Base-by-base conservation (phyloP, 2,329 filamentous ascomycete genomes). In the Penicillium thymicola region DNA sequence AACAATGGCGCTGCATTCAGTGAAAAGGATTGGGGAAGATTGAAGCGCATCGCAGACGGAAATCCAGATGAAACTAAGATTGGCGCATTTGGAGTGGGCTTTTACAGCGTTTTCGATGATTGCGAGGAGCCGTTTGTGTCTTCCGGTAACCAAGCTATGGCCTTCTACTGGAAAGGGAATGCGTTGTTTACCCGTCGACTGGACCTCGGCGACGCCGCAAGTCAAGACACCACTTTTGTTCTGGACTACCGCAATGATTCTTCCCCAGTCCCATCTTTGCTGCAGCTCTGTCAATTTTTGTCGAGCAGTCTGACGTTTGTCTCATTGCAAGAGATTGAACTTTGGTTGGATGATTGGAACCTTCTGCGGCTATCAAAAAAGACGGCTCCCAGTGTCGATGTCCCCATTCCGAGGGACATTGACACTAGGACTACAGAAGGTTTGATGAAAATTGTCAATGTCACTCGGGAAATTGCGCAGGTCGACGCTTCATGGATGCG, bases 91-190 rank as follows among this genome's bases (percentile, higher is more conserved):
- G 94, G 94, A 64, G 94, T 99, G 32, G 94, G 94, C 2, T 99
- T 99, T 78, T 99, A 99, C 81, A 96, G 90, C 72, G 93, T 97
- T 38, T 99, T 99, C 72, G 90, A 94, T 59, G 94, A 99, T 72
- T 99, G 93, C 72, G 95, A 99, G 75, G 92, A 97, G 66, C 94
- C 94, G 0, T 97, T 99, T 70, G 89, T 99, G 62, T 94, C 91
- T 64, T 97, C 93, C 0, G 94, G 94, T 0, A 85, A 83, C 60
- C 88, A 96, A 75, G 92, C 92, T 37, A 97, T 99, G 90, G 93
- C 93, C 0, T 99, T 99, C 70, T 99, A 97, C 78, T 99, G 94
- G 95, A 97, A 97, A 74, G 92, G 89, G n/a, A 97, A 97, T 72
- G 90, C 91, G 5, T 82, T 99, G 2, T 97, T 96, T 72, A 99